These are phyloP conservation scores for Aspergillus sp. DNA, from an alignment of 2,329 filamentous ascomycete genomes.

Conservation along the genomic window DNA sequence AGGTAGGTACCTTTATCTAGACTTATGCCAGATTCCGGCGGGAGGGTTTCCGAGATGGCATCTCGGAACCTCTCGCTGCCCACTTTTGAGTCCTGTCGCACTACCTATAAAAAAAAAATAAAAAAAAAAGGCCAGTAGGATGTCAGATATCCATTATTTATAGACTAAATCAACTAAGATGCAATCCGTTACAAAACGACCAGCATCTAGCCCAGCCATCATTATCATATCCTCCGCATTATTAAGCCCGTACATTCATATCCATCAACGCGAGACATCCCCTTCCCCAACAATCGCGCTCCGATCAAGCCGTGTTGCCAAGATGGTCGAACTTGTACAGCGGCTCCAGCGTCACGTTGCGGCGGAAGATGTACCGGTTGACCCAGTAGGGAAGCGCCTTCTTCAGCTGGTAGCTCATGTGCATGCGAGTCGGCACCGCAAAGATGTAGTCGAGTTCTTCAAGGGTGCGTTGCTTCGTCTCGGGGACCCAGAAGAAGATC, in stretches of 20 bases:
- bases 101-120: too few relatives aligned
- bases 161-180: neutral
- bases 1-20: too few relatives aligned
- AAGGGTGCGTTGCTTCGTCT: conserved; percentile 55
- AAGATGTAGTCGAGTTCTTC: conserved; percentile 59
- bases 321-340: conserved; percentile 50
- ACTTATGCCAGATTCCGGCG: too few relatives aligned
- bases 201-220: neutral
- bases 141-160: too few relatives aligned
- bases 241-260: conserved; percentile 5
- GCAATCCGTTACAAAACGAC: neutral
- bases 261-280: too few relatives aligned
- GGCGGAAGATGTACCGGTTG: conserved; percentile 55
- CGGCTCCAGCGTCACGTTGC: conserved; percentile 46
- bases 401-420: conserved; percentile 56
- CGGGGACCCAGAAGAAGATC: conserved; percentile 61
- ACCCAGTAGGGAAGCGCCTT: conserved; percentile 61
- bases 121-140: too few relatives aligned
- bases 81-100: too few relatives aligned
- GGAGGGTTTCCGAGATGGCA: too few relatives aligned
- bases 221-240: neutral
- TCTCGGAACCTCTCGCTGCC: too few relatives aligned
- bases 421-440: conserved; percentile 57
- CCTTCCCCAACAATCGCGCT: too few relatives aligned
- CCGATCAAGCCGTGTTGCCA: conserved; percentile 1